phyloP scores from a whole-genome alignment of 306 rosid genomes.

The Glycine latifolia region DNA sequence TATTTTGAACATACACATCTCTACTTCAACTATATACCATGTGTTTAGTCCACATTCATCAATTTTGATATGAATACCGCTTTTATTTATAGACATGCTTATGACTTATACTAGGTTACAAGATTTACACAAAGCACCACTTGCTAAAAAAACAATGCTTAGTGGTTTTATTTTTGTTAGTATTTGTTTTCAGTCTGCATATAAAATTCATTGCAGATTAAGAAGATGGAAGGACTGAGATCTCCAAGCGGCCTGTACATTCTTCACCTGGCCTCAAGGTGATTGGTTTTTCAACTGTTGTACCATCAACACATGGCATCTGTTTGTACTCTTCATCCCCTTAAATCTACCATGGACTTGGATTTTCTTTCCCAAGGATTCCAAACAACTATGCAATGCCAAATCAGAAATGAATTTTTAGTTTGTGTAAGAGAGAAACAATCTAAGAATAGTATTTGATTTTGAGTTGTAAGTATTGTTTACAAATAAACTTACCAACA shows the following conservation, averaged over 20 bases:
- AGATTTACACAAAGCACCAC: no score
- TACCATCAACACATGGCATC: conserved; percentile 87
- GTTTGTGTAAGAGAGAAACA: not conserved
- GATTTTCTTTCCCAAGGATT: conserved; percentile 92
- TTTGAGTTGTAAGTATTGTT: no score
- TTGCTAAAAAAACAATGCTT: no score
- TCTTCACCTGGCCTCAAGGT: conserved; percentile 83
- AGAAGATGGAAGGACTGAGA: conserved; percentile 64
- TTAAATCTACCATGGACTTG: conserved; percentile 63
- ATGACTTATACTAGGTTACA: no score
- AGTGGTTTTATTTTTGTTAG: conserved; percentile 1
- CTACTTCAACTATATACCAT: no score
- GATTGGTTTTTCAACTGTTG: conserved; percentile 80
- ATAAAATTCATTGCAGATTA: conserved; percentile 28
- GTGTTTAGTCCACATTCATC: no score
- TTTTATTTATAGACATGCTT: no score
- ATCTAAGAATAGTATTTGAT: no score
- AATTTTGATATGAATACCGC: no score
- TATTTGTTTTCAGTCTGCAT: conserved; percentile 10
- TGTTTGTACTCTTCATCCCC: conserved; percentile 93
- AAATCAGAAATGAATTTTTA: conserved; percentile 7
- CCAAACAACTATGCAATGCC: conserved; percentile 74
- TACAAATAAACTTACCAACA: conserved; percentile 59
- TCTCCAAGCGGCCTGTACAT: conserved; percentile 89
- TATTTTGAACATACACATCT: no score